These are phyloP conservation scores for Thelephora terrestris DNA, from an alignment of 1,284 basidiomycete genomes.

Conservation along the genomic window DNA sequence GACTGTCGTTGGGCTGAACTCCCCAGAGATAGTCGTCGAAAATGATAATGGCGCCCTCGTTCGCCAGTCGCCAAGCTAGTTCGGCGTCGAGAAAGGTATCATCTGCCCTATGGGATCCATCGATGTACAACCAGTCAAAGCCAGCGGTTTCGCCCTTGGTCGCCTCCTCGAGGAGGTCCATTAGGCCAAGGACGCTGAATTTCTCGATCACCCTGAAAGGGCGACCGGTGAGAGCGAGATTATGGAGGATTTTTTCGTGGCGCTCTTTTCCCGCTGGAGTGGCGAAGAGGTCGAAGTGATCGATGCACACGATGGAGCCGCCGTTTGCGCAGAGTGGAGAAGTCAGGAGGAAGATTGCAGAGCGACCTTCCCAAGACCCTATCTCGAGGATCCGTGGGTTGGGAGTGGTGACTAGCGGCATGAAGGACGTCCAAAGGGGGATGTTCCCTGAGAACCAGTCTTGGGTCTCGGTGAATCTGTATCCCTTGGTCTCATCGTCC, in stretches of 20 bases:
- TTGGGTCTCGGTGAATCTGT: constrained; percentile 38
- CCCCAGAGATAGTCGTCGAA: constrained; percentile 53
- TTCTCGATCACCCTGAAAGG: constrained; percentile 34
- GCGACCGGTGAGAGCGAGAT: constrained; percentile 34
- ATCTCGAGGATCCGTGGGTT: constrained; percentile 43
- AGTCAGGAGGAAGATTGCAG: constrained; percentile 41
- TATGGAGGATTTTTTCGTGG: constrained; percentile 33
- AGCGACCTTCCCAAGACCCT: constrained; percentile 56
- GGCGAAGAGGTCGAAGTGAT: constrained; percentile 45
- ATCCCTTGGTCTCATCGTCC: constrained; percentile 3
- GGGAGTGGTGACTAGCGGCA: constrained; percentile 26
- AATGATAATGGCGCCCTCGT: constrained; percentile 38
- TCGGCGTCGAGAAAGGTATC: constrained; percentile 53
- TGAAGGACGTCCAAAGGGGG: constrained; percentile 30
- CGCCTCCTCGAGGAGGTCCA: constrained; percentile 38
- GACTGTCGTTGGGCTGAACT: constrained; percentile 35
- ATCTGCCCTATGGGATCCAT: constrained; percentile 48
- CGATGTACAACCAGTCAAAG: constrained; percentile 51
- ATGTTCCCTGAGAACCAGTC: constrained; percentile 46
- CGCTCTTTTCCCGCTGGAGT: constrained; percentile 40
- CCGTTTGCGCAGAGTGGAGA: constrained; percentile 32
- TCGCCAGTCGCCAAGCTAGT: constrained; percentile 44
- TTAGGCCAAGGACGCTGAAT: constrained; percentile 46
- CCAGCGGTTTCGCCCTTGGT: constrained; percentile 27
- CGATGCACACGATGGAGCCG: constrained; percentile 42